These are phyloP conservation scores for Nakaseomyces uthaithaninus DNA, from an alignment of 1,139 yeast genomes.

Conservation along the genomic window DNA sequence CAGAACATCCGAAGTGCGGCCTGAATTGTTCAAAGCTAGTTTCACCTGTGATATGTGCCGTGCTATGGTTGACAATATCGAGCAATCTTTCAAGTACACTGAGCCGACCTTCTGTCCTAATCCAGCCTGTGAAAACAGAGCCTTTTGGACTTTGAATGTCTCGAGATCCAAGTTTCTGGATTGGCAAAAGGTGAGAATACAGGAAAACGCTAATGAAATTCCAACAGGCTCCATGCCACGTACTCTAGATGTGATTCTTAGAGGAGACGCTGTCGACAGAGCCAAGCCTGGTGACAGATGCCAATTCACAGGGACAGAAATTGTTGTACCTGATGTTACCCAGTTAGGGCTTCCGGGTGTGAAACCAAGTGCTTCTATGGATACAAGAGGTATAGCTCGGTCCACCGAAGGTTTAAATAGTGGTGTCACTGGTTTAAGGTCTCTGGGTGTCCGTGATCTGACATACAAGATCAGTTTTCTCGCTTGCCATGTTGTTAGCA, in stretches of 20 bases:
- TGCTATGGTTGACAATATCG: slow-evolving; percentile 80
- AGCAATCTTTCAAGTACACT: slow-evolving; percentile 87
- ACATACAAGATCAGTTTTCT: slow-evolving; percentile 87
- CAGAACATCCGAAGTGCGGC: slow-evolving; percentile 93
- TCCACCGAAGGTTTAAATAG: slow-evolving; percentile 66
- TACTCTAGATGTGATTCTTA: slow-evolving; percentile 80
- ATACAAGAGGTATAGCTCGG: slow-evolving; percentile 50
- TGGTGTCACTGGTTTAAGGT: slow-evolving; percentile 77
- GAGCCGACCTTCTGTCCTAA: slow-evolving; percentile 91
- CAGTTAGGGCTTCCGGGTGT: slow-evolving; percentile 97
- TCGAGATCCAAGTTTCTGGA: slow-evolving; percentile 82
- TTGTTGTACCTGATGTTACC: slow-evolving; percentile 90
- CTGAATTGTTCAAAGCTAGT: slow-evolving; percentile 80
- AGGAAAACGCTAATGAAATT: slow-evolving; percentile 89
- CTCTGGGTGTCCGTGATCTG: slow-evolving; percentile 88
- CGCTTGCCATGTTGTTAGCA: slow-evolving; percentile 70
- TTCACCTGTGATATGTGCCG: slow-evolving; percentile 88
- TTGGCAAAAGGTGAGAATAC: slow-evolving; percentile 96
- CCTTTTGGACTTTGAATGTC: slow-evolving; percentile 76
- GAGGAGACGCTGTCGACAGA: slow-evolving; percentile 93
- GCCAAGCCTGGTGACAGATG: slow-evolving; percentile 98
- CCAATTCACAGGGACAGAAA: slow-evolving; percentile 89
- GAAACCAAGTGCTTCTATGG: slow-evolving; percentile 76
- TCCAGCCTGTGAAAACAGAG: slow-evolving; percentile 80
- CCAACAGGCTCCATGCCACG: slow-evolving; percentile 99